Conservation (phyloP, 2,329 filamentous ascomycete genomes). For the Diaporthe sp. region DNA sequence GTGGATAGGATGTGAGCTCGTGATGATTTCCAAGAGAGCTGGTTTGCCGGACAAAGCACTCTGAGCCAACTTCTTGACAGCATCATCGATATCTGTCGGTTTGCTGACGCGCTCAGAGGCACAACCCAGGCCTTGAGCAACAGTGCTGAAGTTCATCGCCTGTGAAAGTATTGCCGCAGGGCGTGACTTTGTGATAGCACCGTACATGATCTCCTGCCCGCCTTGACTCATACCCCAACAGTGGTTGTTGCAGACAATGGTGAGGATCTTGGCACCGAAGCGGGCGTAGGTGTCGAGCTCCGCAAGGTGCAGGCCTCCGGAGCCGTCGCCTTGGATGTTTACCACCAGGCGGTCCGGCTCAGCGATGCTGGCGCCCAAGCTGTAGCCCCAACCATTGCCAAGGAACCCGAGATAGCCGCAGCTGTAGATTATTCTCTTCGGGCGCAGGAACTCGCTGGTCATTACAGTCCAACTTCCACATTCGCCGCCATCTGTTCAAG, state of each 20-base stretch:
- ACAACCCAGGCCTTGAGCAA: conserved; percentile 53
- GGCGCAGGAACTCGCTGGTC: conserved; percentile 41
- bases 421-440: conserved; percentile 41
- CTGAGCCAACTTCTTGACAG: conserved; percentile 45
- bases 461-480: conserved; percentile 48
- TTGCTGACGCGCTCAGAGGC: conserved; percentile 41
- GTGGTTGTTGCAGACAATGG: conserved; percentile 55
- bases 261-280: conserved; percentile 51
- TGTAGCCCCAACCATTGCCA: conserved; percentile 58
- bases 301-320: conserved; percentile 55
- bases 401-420: conserved; percentile 56
- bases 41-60: conserved; percentile 43
- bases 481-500: conserved; percentile 50
- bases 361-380: conserved; percentile 53
- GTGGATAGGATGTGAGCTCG: conserved; percentile 49
- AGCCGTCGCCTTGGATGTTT: conserved; percentile 57
- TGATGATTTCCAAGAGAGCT: conserved; percentile 50
- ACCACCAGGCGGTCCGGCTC: conserved; percentile 50
- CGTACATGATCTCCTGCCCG: conserved; percentile 56
- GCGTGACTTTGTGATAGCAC: conserved; percentile 36
- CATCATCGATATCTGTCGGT: conserved; percentile 43
- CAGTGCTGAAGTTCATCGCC: conserved; percentile 50
- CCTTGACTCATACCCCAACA: conserved; percentile 56
- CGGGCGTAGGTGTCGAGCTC: conserved; percentile 57
- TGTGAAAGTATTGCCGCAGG: conserved; percentile 44